Base-by-base conservation (phyloP, 768 basidiomycete genomes). In the Chalciporus sphaerocephalus region DNA sequence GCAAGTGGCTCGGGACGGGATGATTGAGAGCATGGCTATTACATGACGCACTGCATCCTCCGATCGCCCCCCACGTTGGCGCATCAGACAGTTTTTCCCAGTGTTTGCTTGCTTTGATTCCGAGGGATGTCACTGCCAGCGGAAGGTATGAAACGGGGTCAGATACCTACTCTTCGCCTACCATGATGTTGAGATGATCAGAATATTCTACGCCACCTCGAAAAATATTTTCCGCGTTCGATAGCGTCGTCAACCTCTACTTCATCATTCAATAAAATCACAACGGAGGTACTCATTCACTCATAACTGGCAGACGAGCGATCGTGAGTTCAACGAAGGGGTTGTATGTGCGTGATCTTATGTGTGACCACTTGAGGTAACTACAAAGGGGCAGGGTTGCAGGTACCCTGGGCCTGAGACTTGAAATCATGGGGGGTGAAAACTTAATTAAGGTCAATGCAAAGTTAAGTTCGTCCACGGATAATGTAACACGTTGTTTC, bases 31-130 rank as follows among this genome's bases (percentile, higher is more conserved):
- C 11, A 25, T 25, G 24, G 24, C 28, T 30, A 5, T 41, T 30
- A 17, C 18, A 16, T 33, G 18, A 20, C 12, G 13, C 35, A 17
- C 10, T 11, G 4, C 4, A 9, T 5, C 9, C 33, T 34, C 24
- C 23, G 21, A 17, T 40, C 6, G 21, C 13, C 30, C 30, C 30
- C 30, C 30, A n/a, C 15, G 15, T n/a, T n/a, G 30, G 30, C 30
- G 30, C 30, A n/a, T 4, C 9, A 42, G 40, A 35, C 9, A 46
- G 39, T 20, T 37, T 55, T 28, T 61, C 46, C 15, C 62, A 23
- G 59, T 60, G 50, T 69, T 69, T 44, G 66, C 55, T 27, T 27
- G 20, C 48, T 57, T 25, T 20, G 32, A 47, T 46, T 38, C 33
- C 25, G 10, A 4, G 13, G n/a, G n/a, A n/a, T n/a, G n/a, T n/a